Conservation (phyloP, 768 basidiomycete genomes). For the Scleroderma citrinum region DNA sequence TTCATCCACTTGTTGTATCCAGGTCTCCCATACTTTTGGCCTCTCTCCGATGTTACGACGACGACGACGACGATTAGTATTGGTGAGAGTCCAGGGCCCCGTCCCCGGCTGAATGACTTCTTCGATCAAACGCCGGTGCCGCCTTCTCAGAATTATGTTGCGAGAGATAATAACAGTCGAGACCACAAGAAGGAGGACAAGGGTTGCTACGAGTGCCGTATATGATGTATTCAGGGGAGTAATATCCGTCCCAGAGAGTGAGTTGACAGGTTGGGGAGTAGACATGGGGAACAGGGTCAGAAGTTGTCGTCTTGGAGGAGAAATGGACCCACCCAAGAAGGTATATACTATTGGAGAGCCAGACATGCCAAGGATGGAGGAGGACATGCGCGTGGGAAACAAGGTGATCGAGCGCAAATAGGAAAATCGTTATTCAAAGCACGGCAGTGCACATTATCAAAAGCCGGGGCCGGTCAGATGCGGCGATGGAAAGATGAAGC, state of each 20-base stretch:
- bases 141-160: constrained; percentile 56
- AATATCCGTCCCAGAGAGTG: constrained; percentile 2
- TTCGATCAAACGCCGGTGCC: constrained; percentile 52
- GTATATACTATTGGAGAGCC: constrained; percentile 22
- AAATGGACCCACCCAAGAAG: constrained; percentile 24
- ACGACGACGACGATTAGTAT: constrained; percentile 11
- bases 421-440: not conserved
- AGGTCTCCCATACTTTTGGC: constrained; percentile 26
- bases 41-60: constrained; percentile 27
- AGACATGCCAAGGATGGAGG: constrained; percentile 1
- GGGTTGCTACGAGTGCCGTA: constrained; percentile 52
- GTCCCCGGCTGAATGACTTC: constrained; percentile 63
- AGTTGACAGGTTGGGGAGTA: not conserved
- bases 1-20: constrained; percentile 8
- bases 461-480: too few species aligned
- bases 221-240: constrained; percentile 16
- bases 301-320: constrained; percentile 1
- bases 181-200: constrained; percentile 61
- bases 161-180: constrained; percentile 62
- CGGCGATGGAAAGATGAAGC: too few species aligned
- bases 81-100: constrained; percentile 44
- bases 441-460: not conserved
- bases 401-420: not conserved
- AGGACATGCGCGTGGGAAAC: constrained; percentile 1
- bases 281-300: constrained; percentile 13